Conservation (phyloP, 2,329 filamentous ascomycete genomes). For the Sporothrix humicola region DNA sequence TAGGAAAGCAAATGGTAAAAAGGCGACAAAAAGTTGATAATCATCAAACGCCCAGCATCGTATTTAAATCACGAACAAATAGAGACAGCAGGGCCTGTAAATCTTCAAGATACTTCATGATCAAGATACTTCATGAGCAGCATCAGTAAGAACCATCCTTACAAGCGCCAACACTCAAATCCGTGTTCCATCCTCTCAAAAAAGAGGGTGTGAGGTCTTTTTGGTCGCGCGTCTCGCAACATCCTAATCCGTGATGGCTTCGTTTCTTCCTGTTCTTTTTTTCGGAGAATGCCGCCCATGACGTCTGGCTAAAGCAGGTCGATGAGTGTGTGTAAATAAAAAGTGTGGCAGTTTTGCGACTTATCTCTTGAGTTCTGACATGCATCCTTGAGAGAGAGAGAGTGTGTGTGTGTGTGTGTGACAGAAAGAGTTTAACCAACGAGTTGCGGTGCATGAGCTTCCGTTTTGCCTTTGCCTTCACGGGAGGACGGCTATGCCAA, state of each 20-base stretch:
- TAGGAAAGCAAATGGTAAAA: not conserved
- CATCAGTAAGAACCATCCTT: not conserved
- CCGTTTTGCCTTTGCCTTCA: slow-evolving; percentile 13
- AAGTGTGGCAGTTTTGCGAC: not conserved
- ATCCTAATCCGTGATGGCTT: slow-evolving; percentile 11
- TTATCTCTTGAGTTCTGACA: not conserved
- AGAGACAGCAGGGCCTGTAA: not conserved
- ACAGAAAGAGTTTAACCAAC: not conserved
- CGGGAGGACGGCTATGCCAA: not conserved
- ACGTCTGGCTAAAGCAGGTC: not conserved
- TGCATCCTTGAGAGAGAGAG: no score
- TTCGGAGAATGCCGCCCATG: slow-evolving; percentile 23
- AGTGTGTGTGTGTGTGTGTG: not conserved
- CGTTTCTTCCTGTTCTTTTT: not conserved
- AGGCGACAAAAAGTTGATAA: not conserved
- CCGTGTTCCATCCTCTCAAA: no score
- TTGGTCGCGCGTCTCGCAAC: not conserved
- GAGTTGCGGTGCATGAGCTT: not conserved
- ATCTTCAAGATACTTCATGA: no score
- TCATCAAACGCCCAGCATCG: not conserved
- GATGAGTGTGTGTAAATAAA: not conserved
- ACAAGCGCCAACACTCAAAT: no score
- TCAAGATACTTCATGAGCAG: not conserved
- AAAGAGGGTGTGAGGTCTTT: slow-evolving; percentile 25
- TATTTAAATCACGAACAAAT: not conserved